Evolutionary conservation across 179 eudicot genomes (phyloP).

Genomic region (Gypsophila paniculata): DNA sequence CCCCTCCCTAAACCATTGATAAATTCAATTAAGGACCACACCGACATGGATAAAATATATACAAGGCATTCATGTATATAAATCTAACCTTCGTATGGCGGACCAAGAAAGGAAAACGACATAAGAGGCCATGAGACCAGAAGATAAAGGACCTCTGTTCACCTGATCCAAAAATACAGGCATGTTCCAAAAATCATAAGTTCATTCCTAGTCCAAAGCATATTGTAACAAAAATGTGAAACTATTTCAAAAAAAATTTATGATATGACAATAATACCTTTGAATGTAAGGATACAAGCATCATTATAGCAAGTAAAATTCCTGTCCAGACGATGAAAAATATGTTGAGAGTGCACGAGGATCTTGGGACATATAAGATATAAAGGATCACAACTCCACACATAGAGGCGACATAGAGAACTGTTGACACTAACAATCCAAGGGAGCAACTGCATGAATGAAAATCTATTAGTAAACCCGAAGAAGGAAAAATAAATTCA

Average conservation of each 20-base stretch:
- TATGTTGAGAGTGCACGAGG: conserved; percentile 79
- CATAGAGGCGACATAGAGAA: conserved; percentile 66
- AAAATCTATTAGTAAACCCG: conserved; percentile 13
- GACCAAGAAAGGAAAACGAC: conserved; percentile 91
- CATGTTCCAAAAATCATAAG: not conserved
- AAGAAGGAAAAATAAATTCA: not conserved
- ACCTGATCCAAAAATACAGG: conserved; percentile 47
- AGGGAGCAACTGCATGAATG: conserved; percentile 56
- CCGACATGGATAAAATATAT: not conserved
- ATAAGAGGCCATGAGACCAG: conserved; percentile 92
- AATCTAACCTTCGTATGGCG: conserved; percentile 76
- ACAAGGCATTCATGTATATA: too few relatives aligned
- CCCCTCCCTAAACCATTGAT: too few relatives aligned
- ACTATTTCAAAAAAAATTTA: not conserved
- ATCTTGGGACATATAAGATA: conserved; percentile 51
- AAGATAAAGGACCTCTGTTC: conserved; percentile 81
- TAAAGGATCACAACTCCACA: conserved; percentile 72
- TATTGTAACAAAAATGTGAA: not conserved
- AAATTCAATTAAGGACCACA: too few relatives aligned
- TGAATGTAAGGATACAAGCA: conserved; percentile 76
- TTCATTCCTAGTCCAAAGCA: not conserved
- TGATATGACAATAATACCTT: conserved; percentile 44
- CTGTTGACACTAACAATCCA: conserved; percentile 67
- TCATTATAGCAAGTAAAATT: conserved; percentile 70
- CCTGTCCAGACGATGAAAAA: conserved; percentile 92